Evolutionary conservation across 2,329 filamentous ascomycete genomes (phyloP).

Genomic region (Penicillium thymicola): DNA sequence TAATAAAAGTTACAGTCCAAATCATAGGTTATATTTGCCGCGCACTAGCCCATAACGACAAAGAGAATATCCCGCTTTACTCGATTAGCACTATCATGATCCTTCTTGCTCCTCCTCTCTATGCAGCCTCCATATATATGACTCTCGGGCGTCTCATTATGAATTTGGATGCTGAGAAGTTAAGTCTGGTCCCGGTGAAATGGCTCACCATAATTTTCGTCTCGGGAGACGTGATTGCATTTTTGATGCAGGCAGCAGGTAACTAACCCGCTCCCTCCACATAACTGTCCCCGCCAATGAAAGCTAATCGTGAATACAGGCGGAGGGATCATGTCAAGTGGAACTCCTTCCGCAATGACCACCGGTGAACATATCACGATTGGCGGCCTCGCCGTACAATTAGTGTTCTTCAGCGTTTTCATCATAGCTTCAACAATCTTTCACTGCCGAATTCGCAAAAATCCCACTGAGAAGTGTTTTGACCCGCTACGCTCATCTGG

Average conservation of each 20-base stretch:
- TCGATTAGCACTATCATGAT: conserved; percentile 46
- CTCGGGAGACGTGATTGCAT: conserved; percentile 46
- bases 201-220: conserved; percentile 51
- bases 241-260: conserved; percentile 42
- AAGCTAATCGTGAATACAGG: neutral
- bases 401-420: conserved; percentile 21
- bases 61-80: conserved; percentile 23
- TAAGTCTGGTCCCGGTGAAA: conserved; percentile 41
- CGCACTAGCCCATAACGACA: conserved; percentile 14
- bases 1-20: conserved; percentile 11
- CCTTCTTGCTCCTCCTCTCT: conserved; percentile 48
- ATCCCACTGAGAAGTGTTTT: conserved; percentile 7
- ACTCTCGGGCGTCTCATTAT: conserved; percentile 46
- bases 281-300: neutral
- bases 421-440: conserved; percentile 15
- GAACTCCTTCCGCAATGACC: neutral
- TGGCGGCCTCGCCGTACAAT: conserved; percentile 16
- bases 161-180: conserved; percentile 39
- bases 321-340: conserved; percentile 9
- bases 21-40: conserved; percentile 19
- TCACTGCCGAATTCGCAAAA: conserved; percentile 12
- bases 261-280: neutral
- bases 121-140: conserved; percentile 52
- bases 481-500: neutral
- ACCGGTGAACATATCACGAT: conserved; percentile 18